Base-by-base conservation (phyloP, 2,329 filamentous ascomycete species). In the Pseudogymnoascus sp. region DNA sequence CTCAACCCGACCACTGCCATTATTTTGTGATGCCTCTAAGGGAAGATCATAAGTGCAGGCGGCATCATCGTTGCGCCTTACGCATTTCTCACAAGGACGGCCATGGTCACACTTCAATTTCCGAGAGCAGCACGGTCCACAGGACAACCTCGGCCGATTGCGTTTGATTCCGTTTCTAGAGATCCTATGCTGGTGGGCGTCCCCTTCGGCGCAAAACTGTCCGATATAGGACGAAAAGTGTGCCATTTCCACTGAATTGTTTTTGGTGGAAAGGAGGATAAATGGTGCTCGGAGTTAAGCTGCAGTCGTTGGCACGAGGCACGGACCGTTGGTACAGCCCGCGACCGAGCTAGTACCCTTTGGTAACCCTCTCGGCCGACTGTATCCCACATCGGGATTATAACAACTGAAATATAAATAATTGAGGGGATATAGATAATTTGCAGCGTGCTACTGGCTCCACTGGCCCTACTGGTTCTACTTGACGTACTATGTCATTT, bases 81-180 rank as follows among this genome's bases (percentile, higher is more conserved):
- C n/a, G 29, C 68, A 69, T 31, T 59, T 63, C n/a, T 60, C 44
- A 59, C 68, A 69, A 21, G 68, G 68, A 14, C 64, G 37, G 4
- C 33, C 59, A 13, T 65, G 67, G 59, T 69, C 68, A 50, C 68
- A 69, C 64, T 65, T 64, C 16, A 69, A 24, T 59, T 69, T 69
- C n/a, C 64, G 61, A 31, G 42, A 59, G 35, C 62, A 59, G 26
- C 68, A 69, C 19, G 61, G 62, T 59, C 38, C 60, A 59, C 67
- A 69, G 11, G 62, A 64, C 6, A 67, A 47, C 29, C 26, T 31
- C 7, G 47, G 42, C 42, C 65, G 65, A 16, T 42, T 50, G 21
- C 64, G 63, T 37, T 65, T 67, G 13, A 21, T 38, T 53, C 40
- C 60, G 14, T 63, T 67, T 38, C 19, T 26, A 21, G 62, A 31